phyloP scores from a whole-genome alignment of 2,329 filamentous ascomycete genomes.

The Aspergillus amoenus region DNA sequence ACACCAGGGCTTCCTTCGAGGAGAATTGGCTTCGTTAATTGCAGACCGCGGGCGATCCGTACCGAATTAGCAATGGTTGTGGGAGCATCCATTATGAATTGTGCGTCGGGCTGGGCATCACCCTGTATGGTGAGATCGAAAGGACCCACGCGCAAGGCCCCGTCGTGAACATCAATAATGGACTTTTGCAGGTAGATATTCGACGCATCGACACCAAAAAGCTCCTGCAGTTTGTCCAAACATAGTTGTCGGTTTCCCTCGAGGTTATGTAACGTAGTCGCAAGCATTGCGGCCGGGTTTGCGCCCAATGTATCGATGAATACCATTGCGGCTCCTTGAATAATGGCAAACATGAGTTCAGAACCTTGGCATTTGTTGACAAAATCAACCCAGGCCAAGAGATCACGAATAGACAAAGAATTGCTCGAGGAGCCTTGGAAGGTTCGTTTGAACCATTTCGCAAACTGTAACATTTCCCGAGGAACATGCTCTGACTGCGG shows the following conservation, averaged over 20 bases:
- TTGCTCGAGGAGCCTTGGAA: constrained; percentile 73
- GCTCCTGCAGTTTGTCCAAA: constrained; percentile 66
- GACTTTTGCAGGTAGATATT: constrained; percentile 65
- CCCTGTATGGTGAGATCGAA: constrained; percentile 65
- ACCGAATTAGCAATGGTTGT: constrained; percentile 90
- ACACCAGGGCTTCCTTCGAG: constrained; percentile 97
- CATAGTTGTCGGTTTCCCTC: constrained; percentile 70
- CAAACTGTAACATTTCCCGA: constrained; percentile 75
- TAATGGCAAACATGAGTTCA: constrained; percentile 52
- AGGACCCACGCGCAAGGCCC: constrained; percentile 66
- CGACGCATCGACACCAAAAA: constrained; percentile 65
- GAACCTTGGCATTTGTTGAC: constrained; percentile 65
- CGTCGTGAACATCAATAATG: constrained; percentile 55
- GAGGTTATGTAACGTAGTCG: constrained; percentile 68
- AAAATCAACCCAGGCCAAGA: constrained; percentile 91
- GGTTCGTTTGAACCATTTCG: constrained; percentile 84
- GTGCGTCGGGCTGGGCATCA: constrained; percentile 52
- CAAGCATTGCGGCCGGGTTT: constrained; percentile 85
- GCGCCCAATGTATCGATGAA: constrained; percentile 95
- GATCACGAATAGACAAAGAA: constrained; percentile 86
- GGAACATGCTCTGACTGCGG: constrained; percentile 59
- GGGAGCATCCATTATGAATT: constrained; percentile 80
- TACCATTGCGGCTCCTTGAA: constrained; percentile 92
- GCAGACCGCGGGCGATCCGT: constrained; percentile 83
- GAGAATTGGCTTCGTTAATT: constrained; percentile 85